Evolutionary conservation across 306 rosid species (phyloP).

Genomic region (Dalbergia oliveri): DNA sequence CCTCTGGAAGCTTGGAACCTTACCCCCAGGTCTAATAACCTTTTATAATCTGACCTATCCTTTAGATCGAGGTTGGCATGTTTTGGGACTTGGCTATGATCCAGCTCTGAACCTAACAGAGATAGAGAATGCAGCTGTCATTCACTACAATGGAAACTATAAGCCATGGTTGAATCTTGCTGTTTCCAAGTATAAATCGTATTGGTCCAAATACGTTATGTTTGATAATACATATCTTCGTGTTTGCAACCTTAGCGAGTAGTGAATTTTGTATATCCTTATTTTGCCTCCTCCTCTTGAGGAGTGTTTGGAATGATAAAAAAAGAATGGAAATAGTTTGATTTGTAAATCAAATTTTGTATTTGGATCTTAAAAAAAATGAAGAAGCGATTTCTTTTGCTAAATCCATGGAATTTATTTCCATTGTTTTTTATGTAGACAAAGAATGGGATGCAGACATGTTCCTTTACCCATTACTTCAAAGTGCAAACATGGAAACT

Average conservation of each 20-base stretch:
- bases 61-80: conserved; percentile 91
- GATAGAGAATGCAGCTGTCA: conserved; percentile 85
- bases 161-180: conserved; percentile 98
- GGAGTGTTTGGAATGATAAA: no score
- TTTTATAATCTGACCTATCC: conserved; percentile 89
- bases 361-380: no score
- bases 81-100: conserved; percentile 95
- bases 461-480: no score
- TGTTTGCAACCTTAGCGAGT: conserved; percentile 69
- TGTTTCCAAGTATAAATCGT: conserved; percentile 86
- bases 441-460: no score
- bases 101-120: conserved; percentile 87
- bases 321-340: no score
- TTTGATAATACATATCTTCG: conserved; percentile 78
- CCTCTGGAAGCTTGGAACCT: conserved; percentile 97
- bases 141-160: conserved; percentile 98
- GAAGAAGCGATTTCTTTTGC: no score
- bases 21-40: conserved; percentile 94
- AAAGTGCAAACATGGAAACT: no score
- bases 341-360: no score
- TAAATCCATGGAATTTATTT: no score
- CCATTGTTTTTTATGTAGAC: no score
- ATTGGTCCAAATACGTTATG: conserved; percentile 89
- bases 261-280: conserved; percentile 34
- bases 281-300: neutral